Evolutionary conservation across 2,329 filamentous ascomycete species (phyloP).

Genomic region (Fusarium mundagurra): DNA sequence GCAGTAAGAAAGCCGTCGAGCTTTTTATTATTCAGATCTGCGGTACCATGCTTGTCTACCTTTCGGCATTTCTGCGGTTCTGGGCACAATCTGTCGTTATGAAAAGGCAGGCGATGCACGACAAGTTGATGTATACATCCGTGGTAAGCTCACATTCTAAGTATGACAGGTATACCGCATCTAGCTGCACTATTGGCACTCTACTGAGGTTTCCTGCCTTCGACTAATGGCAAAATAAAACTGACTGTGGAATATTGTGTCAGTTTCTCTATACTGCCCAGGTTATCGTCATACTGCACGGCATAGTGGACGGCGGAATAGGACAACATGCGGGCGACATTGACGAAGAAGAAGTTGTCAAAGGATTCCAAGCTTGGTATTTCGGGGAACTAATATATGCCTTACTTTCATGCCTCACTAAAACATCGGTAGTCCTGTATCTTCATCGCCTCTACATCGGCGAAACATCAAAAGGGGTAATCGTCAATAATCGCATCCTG

Average conservation of each 20-base stretch:
- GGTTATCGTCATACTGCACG: not conserved
- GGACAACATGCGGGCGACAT: not conserved
- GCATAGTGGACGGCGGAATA: not conserved
- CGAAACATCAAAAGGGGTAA: not conserved
- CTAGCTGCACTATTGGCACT: not conserved
- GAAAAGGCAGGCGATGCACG: not conserved
- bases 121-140: constrained; percentile 2
- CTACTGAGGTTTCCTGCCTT: not conserved
- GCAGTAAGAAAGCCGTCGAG: not conserved
- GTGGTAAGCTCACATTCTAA: not conserved
- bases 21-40: not conserved
- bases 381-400: not conserved
- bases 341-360: not conserved
- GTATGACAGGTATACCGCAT: not conserved
- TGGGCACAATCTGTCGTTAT: not conserved
- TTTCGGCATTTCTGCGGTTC: not conserved
- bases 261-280: not conserved
- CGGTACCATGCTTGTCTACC: not conserved
- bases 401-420: not conserved
- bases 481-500: not conserved
- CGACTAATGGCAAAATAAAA: not conserved
- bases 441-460: not conserved
- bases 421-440: not conserved
- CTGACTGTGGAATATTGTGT: not conserved
- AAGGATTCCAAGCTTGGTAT: not conserved